Percentiles rank a stretch among this genome's conserved stretches.
These are phyloP conservation scores for Mucor plumbeus DNA, from an alignment of 371 early-diverging fungal genomes.

Conservation along the genomic window DNA sequence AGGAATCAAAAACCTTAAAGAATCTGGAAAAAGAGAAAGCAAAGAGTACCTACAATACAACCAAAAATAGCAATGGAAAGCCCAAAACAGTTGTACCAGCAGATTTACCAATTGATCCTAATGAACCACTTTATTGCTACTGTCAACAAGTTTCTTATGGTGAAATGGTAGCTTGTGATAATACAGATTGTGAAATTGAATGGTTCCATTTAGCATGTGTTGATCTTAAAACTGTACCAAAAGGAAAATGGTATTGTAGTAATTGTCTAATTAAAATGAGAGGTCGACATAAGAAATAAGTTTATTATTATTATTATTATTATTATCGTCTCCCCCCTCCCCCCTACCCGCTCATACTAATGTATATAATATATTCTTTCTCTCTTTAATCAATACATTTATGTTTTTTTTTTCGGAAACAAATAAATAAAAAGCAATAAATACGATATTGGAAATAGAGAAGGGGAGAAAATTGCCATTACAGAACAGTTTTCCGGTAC, in stretches of 20 bases:
- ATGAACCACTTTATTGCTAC: slow-evolving; percentile 95
- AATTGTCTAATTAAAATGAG: slow-evolving; percentile 69
- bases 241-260: slow-evolving; percentile 94
- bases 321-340: too few species aligned
- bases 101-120: slow-evolving; percentile 90
- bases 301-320: neutral
- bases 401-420: neutral
- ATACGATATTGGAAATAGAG: neutral
- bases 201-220: slow-evolving; percentile 98
- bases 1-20: slow-evolving; percentile 34
- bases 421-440: neutral
- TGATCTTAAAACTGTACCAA: slow-evolving; percentile 82
- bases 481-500: slow-evolving; percentile 1
- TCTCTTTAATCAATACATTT: too few species aligned
- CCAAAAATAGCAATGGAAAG: slow-evolving; percentile 30
- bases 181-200: slow-evolving; percentile 89
- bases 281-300: slow-evolving; percentile 59
- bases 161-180: slow-evolving; percentile 98
- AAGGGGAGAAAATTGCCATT: slow-evolving; percentile 4
- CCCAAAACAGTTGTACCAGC: slow-evolving; percentile 43
- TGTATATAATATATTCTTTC: too few species aligned
- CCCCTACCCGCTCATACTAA: too few species aligned
- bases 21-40: slow-evolving; percentile 33
- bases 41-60: slow-evolving; percentile 25
- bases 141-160: slow-evolving; percentile 96